Evolutionary conservation across 2,329 filamentous ascomycete genomes (phyloP), one percentile per base, ranked within the genome.

Genomic region (Penicillium sclerotiorum): DNA sequence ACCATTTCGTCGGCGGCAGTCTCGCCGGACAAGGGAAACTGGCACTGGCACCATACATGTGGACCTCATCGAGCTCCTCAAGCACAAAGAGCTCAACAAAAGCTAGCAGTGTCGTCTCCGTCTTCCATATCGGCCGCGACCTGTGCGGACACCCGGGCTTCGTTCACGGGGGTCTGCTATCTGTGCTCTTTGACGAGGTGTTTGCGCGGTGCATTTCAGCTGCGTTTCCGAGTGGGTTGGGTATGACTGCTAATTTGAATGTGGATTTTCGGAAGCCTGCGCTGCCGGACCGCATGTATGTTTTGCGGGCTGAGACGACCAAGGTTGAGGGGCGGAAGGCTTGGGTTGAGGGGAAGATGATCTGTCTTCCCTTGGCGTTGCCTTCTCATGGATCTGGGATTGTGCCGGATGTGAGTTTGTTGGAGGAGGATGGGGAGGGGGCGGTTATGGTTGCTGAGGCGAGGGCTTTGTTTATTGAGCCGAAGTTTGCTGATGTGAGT

Each of bases 1-100:
- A 88, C 63, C 95, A 88, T 70, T 79, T 97, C 49, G 96, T 91
- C 0, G 90, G 82, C 20, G 89, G 89, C 4, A 87, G 87, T 18
- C 77, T 97, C 13, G 67, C 86, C 28, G 91, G 90, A 0, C 78
- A 84, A 0, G 84, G 84, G 20, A 87, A 84, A 68, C 82, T 97
- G 55, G 82, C 83, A 1, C 86, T 95, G 0, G 89, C 91, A 3
- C 90, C 92, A 1, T 80, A 91, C 30, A 64, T 69, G 56, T 70
- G 63, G 60, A 57, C 58, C 7, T 57, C 63, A 0, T 57, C 50
- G 1, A n/a, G n/a, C n/a, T n/a, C n/a, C n/a, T n/a, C n/a, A n/a
- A n/a, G n/a, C n/a, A n/a, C 56, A 20, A 49, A 27, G 5, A 41
- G 8, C 5, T 42, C 27, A 11, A 18, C 37, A 2, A 42, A 39